These are phyloP conservation scores for Spathaspora gorwiae DNA, from an alignment of 805 yeast genomes.

Conservation along the genomic window DNA sequence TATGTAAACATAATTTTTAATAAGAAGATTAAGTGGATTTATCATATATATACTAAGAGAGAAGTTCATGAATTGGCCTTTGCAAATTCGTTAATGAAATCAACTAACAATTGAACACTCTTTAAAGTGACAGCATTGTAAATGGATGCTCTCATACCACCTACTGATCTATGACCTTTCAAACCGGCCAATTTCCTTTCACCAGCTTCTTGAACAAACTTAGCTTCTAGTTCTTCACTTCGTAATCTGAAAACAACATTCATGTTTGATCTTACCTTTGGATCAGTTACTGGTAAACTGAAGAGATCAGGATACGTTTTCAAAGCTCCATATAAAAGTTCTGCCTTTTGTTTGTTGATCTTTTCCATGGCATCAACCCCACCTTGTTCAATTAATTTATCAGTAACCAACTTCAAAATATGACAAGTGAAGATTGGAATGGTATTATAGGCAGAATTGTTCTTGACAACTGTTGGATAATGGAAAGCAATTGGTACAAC, in stretches of 20 bases:
- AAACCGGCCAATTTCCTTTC: constrained; percentile 63
- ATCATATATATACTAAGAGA: background rate
- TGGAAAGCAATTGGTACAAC: constrained; percentile 85
- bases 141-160: constrained; percentile 91
- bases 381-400: constrained; percentile 58
- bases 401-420: constrained; percentile 74
- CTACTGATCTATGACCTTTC: constrained; percentile 95
- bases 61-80: constrained; percentile 19
- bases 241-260: constrained; percentile 84
- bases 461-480: constrained; percentile 77
- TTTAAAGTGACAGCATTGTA: constrained; percentile 78
- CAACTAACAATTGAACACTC: constrained; percentile 53
- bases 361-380: constrained; percentile 64
- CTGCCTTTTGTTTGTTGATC: constrained; percentile 59
- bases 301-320: constrained; percentile 64
- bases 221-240: constrained; percentile 57
- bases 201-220: constrained; percentile 67
- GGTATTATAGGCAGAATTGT: constrained; percentile 93
- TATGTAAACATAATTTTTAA: too few species aligned
- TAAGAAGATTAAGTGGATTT: too few species aligned
- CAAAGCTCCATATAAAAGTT: constrained; percentile 56
- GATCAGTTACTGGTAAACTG: constrained; percentile 58
- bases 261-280: constrained; percentile 73
- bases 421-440: constrained; percentile 91
- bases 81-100: constrained; percentile 60